Conservation (phyloP, 2,329 filamentous ascomycete species). For the Coniochaeta prunicola region DNA sequence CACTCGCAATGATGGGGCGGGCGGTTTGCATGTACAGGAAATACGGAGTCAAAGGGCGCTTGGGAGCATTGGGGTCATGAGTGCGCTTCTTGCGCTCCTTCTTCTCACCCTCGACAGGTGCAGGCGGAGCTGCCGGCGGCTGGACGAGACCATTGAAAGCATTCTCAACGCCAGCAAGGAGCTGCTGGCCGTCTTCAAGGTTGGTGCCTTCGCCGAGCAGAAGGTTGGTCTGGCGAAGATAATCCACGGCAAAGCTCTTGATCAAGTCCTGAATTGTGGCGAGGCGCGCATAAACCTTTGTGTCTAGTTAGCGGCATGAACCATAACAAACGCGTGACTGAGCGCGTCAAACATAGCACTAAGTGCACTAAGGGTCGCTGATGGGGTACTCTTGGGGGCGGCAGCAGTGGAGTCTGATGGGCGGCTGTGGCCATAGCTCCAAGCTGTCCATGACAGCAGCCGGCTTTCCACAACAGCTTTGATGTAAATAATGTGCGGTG, state of each 20-base stretch:
- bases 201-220: slow-evolving; percentile 60
- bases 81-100: slow-evolving; percentile 86
- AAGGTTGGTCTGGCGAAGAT: slow-evolving; percentile 81
- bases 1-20: slow-evolving; percentile 71
- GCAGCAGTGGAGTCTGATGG: slow-evolving; percentile 1
- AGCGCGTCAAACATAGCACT: background rate
- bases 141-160: slow-evolving; percentile 38
- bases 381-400: slow-evolving; percentile 11
- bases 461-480: background rate
- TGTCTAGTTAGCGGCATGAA: slow-evolving; percentile 23
- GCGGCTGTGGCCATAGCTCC: slow-evolving; percentile 3
- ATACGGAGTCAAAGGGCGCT: slow-evolving; percentile 88
- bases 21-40: slow-evolving; percentile 91
- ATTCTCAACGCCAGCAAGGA: slow-evolving; percentile 42
- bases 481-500: background rate
- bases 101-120: slow-evolving; percentile 53
- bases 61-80: slow-evolving; percentile 88
- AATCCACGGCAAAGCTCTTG: slow-evolving; percentile 72
- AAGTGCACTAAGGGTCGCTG: background rate
- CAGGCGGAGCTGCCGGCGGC: slow-evolving; percentile 29
- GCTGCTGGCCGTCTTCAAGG: slow-evolving; percentile 37
- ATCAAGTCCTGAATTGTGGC: slow-evolving; percentile 73
- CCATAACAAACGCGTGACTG: background rate
- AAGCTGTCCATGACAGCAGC: background rate
- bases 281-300: slow-evolving; percentile 68